Percentiles rank a stretch among this genome's conserved stretches.
Conservation (phyloP, 2,329 filamentous ascomycete species). For the Microcera coccophila region DNA sequence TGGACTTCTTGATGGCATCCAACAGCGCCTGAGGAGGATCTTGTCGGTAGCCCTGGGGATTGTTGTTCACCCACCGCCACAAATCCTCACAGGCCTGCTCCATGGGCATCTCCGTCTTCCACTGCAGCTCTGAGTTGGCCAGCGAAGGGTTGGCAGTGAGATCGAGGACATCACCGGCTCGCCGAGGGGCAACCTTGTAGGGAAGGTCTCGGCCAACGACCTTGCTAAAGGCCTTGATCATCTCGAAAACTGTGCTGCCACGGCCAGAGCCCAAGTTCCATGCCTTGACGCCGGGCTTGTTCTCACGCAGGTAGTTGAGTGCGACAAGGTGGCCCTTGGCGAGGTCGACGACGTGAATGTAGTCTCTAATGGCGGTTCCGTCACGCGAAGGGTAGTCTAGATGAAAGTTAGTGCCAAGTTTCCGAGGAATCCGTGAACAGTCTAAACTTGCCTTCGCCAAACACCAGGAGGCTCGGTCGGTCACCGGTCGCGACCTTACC, state of each 20-base stretch:
- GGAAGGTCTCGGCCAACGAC: slow-evolving; percentile 82
- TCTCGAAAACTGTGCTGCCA: slow-evolving; percentile 94
- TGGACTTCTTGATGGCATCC: slow-evolving; percentile 52
- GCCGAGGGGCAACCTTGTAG: slow-evolving; percentile 79
- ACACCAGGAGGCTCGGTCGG: slow-evolving; percentile 88
- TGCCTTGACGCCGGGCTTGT: slow-evolving; percentile 84
- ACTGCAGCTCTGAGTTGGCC: slow-evolving; percentile 83
- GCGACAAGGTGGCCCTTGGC: slow-evolving; percentile 82
- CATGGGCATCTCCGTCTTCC: slow-evolving; percentile 86
- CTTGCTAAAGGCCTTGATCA: slow-evolving; percentile 88
- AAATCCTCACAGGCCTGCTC: slow-evolving; percentile 92
- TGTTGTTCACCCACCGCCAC: slow-evolving; percentile 97
- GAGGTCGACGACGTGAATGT: slow-evolving; percentile 93
- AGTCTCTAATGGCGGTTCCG: slow-evolving; percentile 93
- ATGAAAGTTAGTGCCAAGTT: slow-evolving; percentile 16
- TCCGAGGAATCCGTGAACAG: not conserved
- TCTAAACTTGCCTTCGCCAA: slow-evolving; percentile 73
- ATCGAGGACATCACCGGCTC: slow-evolving; percentile 88
- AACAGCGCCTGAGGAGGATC: slow-evolving; percentile 81
- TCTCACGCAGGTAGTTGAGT: slow-evolving; percentile 79
- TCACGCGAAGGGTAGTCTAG: slow-evolving; percentile 89
- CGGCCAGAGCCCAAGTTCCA: slow-evolving; percentile 97
- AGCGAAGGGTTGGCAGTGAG: slow-evolving; percentile 86
- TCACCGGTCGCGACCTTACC: slow-evolving; percentile 96
- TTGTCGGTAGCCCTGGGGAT: slow-evolving; percentile 91